Percentiles rank a stretch among this genome's conserved stretches.
These are phyloP conservation scores for Kondoa malvinella DNA, from an alignment of 768 basidiomycete species.

Conservation along the genomic window DNA sequence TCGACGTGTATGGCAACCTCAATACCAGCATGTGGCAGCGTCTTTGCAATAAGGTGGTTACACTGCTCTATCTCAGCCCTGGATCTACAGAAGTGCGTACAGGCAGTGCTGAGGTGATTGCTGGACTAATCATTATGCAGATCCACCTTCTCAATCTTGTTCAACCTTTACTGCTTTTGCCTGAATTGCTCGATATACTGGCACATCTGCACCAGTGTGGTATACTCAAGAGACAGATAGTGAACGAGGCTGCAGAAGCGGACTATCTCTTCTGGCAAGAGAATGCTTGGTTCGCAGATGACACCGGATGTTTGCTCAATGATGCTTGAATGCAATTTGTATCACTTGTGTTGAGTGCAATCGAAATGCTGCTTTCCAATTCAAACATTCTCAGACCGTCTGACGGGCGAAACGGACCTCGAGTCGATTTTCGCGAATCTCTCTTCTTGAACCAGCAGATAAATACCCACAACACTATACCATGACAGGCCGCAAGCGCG, in stretches of 20 bases:
- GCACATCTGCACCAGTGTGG: neutral
- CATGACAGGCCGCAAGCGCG: no score
- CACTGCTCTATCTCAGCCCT: neutral
- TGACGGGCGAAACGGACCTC: no score
- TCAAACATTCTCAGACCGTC: no score
- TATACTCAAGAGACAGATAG: neutral
- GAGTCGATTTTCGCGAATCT: no score
- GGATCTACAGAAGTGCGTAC: neutral
- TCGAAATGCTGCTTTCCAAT: no score
- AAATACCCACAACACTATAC: no score
- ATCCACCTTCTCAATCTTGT: neutral
- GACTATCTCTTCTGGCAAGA: neutral
- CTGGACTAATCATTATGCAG: neutral
- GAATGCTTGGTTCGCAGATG: neutral
- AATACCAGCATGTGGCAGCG: neutral
- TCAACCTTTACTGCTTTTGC: neutral
- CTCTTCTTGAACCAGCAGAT: no score
- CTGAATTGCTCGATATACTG: neutral
- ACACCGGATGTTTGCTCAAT: neutral
- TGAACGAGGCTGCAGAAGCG: neutral
- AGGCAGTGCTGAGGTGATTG: neutral
- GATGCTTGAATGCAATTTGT: no score
- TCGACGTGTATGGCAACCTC: neutral
- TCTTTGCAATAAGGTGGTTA: neutral
- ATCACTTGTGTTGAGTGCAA: no score